A percentile compares a stretch with the other conserved stretches of the same genome.
phyloP scores from a whole-genome alignment of 1,139 yeast genomes.

The Wickerhamomyces sp. region DNA sequence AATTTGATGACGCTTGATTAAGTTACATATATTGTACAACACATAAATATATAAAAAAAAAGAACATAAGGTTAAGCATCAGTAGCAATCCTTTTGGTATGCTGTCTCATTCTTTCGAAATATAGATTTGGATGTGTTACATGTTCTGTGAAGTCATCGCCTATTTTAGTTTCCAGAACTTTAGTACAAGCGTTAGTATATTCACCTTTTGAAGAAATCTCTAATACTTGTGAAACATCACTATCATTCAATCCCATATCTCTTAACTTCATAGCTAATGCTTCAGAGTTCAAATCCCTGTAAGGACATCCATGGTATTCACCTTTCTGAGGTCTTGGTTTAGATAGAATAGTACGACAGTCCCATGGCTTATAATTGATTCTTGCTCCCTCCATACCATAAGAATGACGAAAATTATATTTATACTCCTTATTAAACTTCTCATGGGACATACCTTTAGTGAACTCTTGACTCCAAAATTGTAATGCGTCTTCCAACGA shows the following conservation, averaged over 20 bases:
- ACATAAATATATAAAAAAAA: not conserved
- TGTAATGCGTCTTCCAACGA: constrained; percentile 81
- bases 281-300: constrained; percentile 64
- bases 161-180: constrained; percentile 66
- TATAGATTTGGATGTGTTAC: constrained; percentile 87
- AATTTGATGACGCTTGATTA: constrained; percentile 8
- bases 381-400: constrained; percentile 89
- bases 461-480: constrained; percentile 79
- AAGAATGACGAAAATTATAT: constrained; percentile 82
- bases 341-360: constrained; percentile 70
- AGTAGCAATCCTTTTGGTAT: not conserved
- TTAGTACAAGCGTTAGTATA: constrained; percentile 87
- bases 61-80: not conserved
- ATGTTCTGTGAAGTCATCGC: constrained; percentile 41
- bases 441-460: constrained; percentile 62
- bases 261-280: constrained; percentile 48
- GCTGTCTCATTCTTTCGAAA: constrained; percentile 59
- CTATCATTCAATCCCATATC: constrained; percentile 70
- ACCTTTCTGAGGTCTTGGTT: constrained; percentile 65
- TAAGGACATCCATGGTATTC: constrained; percentile 95
- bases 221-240: constrained; percentile 58
- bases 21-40: constrained; percentile 2
- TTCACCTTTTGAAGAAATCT: constrained; percentile 60
- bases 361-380: constrained; percentile 83
- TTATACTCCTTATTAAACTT: constrained; percentile 82